Evolutionary conservation across 257 asterid species (phyloP), one percentile per base, ranked within the genome.

Genomic region (Sherardia arvensis): DNA sequence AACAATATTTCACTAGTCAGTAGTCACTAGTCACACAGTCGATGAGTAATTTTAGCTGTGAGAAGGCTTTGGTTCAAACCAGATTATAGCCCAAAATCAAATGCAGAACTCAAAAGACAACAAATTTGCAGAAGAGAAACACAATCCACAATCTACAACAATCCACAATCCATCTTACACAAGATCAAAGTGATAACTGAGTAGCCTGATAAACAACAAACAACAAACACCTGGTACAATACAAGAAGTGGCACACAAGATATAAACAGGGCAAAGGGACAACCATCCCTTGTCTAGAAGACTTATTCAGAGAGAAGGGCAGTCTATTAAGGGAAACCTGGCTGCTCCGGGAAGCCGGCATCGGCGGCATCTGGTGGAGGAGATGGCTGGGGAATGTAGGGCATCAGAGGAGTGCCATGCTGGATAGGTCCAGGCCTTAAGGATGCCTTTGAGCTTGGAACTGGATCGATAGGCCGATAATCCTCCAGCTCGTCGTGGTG

Each of bases 391-490:
- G 98, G 95, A 70, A 91, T 81, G 59, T 74, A 86, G 33, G 98
- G 98, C 86, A 80, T 74, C 26, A 88, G 79, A 55, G 98, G 98
- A 67, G 95, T 79, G 9, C 88, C 94, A 40, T 91, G 98, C 66
- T 86, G 92, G 67, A 91, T 77, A 2, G 96, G 94, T 43, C 88
- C 88, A 1, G 78, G 96, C 66, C 90, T 73, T 62, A 88, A 64
- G 2, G 85, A 77, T 17, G 87, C 83, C 75, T 86, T 88, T 34
- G 91, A 83, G 69, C 78, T 91, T 4, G 98, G 96, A 33, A 73
- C 88, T 32, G 95, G 98, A 74, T 88, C 84, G 0, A 88, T 77
- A 1, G 89, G 92, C 2, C 88, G 78, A 22, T 91, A 91, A 61
- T 91, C 96, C 33, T 91, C 90, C 71, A 86, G 67, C 62, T 55